Evolutionary conservation across 495 filamentous ascomycete species (phyloP), one percentile per base, ranked within the genome.

Genomic region (Xylaria scruposa): DNA sequence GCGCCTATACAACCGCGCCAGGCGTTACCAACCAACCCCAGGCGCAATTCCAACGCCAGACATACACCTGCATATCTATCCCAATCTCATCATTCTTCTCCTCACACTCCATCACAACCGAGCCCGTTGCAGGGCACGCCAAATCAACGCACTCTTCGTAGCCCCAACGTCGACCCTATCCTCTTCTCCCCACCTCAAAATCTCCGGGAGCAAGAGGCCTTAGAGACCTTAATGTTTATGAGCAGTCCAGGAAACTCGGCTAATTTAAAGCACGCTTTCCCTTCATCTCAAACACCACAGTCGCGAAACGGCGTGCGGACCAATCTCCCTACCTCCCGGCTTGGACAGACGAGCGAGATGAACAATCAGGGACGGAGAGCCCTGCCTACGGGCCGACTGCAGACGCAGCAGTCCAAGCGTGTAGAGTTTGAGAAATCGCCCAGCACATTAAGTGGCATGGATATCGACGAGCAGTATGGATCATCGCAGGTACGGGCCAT

Each of bases 141-240:
- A 62, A 56, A 65, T 4, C 70, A 76, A 24, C 75, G 78, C 19
- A 51, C 75, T 60, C 74, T 76, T 24, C 85, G 87, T 33, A 88
- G 88, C 15, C 88, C 90, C 15, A 88, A 87, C 49, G 85, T 90
- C 51, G 93, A 92, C 68, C 89, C 91, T 21, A 85, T 88, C 26
- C 72, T 84, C 7, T 85, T 83, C 58, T 85, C 85, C 13, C 84
- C 84, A 0, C 83, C 85, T 67, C 82, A 83, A 49, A 85, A 85
- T 31, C 79, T 82, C 2, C 90, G 91, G 75, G 94, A 97, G 75
- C 89, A 94, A 75, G 94, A 96, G 74, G 94, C 93, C n/a, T 90
- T 97, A 29, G 94, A 97, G 76, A 92, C 92, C 0, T 82, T 97
- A 31, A 83, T 97, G 26, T 95, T 94, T 81, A 94, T 97, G 92